Base-by-base conservation (phyloP, 78 protist species). In the Tieghemostelium lacteum region DNA sequence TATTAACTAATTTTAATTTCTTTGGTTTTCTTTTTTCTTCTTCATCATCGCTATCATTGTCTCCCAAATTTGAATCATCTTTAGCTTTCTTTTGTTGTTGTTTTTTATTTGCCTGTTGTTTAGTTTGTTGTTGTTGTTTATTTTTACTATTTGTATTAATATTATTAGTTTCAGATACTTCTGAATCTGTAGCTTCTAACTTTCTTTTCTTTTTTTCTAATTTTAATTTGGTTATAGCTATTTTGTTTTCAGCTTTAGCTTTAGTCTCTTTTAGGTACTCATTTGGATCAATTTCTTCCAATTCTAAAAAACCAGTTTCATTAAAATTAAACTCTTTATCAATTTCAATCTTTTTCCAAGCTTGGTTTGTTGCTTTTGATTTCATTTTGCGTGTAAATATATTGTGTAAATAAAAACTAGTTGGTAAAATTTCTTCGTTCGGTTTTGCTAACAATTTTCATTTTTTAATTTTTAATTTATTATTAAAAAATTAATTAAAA, bases 201-300 rank as follows among this genome's bases (percentile, higher is more conserved):
- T n/a, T n/a, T n/a, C n/a, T n/a, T 49, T 49, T 49, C 24, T 49
- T 49, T 12, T 49, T 49, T 49, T 49, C 12, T 49, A 49, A 8
- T 12, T 16, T 12, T 49, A 49, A 12, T 49, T 8, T 8, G 24
- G 54, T 8, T 49, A 49, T 8, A 12, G 54, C 24, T 49, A 49
- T 8, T 49, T 49, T 49, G 54, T 49, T 49, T 49, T 49, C n/a
- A n/a, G n/a, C n/a, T n/a, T n/a, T n/a, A n/a, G 54, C 24, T 49
- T 49, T 8, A 16, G 54, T 49, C 8, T 49, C 8, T 16, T 8
- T 49, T 49, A 75, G 61, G 39, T 49, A 75, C 29, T 75, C 86
- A 31, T 29, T 61, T 54, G 71, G 57, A 61, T 75, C 86, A 60
- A 75, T 75, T 50, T 75, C 86, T 61, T 75, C 86, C 17, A 75